phyloP scores from a whole-genome alignment of 768 basidiomycete genomes.

The Lentinula aciculospora region DNA sequence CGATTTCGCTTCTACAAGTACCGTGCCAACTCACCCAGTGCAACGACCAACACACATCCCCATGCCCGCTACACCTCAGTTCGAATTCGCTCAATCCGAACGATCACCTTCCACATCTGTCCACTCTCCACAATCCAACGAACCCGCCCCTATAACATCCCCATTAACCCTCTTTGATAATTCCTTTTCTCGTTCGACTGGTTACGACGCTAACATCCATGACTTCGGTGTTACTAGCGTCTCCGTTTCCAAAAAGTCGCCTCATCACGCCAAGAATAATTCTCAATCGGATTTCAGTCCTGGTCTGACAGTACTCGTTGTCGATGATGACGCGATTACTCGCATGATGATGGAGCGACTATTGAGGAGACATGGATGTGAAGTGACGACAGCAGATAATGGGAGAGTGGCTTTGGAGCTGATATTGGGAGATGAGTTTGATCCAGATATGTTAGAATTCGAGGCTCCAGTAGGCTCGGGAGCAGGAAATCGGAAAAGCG shows the following conservation, averaged over 20 bases:
- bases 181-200: conserved; percentile 1
- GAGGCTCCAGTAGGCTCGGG: neutral
- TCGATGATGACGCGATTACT: conserved; percentile 63
- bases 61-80: neutral
- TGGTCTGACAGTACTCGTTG: conserved; percentile 41
- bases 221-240: neutral
- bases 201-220: neutral
- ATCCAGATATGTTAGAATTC: conserved; percentile 5
- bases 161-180: neutral
- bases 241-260: neutral
- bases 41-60: conserved; percentile 1
- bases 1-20: neutral
- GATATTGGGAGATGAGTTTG: conserved; percentile 29
- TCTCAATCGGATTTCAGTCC: neutral
- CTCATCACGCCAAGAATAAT: neutral
- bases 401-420: conserved; percentile 57
- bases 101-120: neutral
- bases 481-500: neutral
- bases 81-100: neutral
- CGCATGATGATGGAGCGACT: conserved; percentile 60
- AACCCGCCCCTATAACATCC: neutral
- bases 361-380: conserved; percentile 57
- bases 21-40: neutral
- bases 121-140: neutral
- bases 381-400: conserved; percentile 60